phyloP scores from a whole-genome alignment of 169 alveolate species.

The Plasmodium falciparum region DNA sequence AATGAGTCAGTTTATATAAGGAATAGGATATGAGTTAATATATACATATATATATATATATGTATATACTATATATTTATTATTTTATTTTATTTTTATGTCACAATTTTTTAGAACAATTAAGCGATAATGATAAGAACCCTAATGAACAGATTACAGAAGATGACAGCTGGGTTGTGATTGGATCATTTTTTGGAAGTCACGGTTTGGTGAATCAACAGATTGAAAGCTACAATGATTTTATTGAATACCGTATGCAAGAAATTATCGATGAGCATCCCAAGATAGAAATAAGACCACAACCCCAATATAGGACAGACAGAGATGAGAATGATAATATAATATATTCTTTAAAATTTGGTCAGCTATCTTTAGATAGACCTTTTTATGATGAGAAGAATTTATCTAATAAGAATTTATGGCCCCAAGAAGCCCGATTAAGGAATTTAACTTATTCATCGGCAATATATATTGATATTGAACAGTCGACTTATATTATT shows the following conservation, averaged over 20 bases:
- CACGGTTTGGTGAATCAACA: slow-evolving; percentile 97
- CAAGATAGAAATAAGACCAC: slow-evolving; percentile 92
- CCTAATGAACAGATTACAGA: slow-evolving; percentile 39
- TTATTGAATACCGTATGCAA: slow-evolving; percentile 94
- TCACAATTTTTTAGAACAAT: not conserved
- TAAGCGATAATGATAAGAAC: not conserved
- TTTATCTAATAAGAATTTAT: slow-evolving; percentile 91
- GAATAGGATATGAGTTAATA: not conserved
- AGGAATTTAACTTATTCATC: slow-evolving; percentile 94
- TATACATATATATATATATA: not conserved
- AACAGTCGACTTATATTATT: slow-evolving; percentile 87
- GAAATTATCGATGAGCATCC: slow-evolving; percentile 97
- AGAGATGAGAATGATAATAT: slow-evolving; percentile 88
- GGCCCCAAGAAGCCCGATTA: slow-evolving; percentile 98
- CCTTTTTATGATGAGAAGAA: slow-evolving; percentile 95
- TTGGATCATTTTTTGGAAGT: slow-evolving; percentile 86
- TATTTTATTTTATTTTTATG: not conserved
- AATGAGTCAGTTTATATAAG: not conserved
- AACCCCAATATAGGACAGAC: slow-evolving; percentile 91
- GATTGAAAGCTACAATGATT: slow-evolving; percentile 97
- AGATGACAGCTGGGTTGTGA: slow-evolving; percentile 75
- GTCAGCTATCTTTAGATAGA: slow-evolving; percentile 94
- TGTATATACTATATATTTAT: not conserved
- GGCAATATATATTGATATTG: slow-evolving; percentile 90
- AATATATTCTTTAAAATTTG: slow-evolving; percentile 92